Evolutionary conservation across 495 filamentous ascomycete genomes (phyloP).

Genomic region (Zalerion maritima): DNA sequence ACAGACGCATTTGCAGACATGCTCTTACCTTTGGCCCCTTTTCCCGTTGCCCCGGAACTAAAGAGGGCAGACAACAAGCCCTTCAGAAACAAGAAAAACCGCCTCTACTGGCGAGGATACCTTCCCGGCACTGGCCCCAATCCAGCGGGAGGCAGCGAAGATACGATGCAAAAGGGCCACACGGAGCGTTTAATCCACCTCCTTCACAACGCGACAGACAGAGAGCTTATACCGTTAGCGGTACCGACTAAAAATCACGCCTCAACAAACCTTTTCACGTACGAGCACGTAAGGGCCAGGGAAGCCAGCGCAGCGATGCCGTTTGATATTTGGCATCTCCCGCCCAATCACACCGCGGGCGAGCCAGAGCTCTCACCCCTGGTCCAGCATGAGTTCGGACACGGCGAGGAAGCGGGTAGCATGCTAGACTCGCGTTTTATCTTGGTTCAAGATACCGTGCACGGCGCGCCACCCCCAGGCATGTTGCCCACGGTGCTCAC

Average conservation of each 20-base stretch:
- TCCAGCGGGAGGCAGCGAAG: too few relatives aligned
- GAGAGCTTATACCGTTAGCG: slow-evolving; percentile 19
- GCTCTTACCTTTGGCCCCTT: slow-evolving; percentile 65
- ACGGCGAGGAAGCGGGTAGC: slow-evolving; percentile 23
- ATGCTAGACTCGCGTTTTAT: slow-evolving; percentile 33
- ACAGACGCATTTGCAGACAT: slow-evolving; percentile 50
- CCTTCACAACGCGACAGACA: slow-evolving; percentile 33
- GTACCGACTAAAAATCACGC: too few relatives aligned
- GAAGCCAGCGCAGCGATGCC: slow-evolving; percentile 22
- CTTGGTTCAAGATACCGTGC: slow-evolving; percentile 52
- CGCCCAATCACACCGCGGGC: slow-evolving; percentile 30
- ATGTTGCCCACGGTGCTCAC: slow-evolving; percentile 49
- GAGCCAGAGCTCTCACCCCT: slow-evolving; percentile 44
- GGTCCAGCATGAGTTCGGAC: slow-evolving; percentile 36
- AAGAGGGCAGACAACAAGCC: slow-evolving; percentile 16
- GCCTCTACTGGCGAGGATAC: slow-evolving; percentile 49
- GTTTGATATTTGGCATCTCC: slow-evolving; percentile 29
- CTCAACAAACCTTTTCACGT: slow-evolving; percentile 26
- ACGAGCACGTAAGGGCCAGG: slow-evolving; percentile 15
- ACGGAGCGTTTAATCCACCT: slow-evolving; percentile 48
- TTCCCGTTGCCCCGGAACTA: slow-evolving; percentile 57
- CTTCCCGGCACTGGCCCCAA: slow-evolving; percentile 17
- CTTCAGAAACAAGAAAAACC: slow-evolving; percentile 38
- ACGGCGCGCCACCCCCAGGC: slow-evolving; percentile 52
- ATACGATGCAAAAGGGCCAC: slow-evolving; percentile 24